Percentiles rank a stretch among this genome's conserved stretches.
phyloP scores from a whole-genome alignment of 345 rosid genomes.

The Hibiscus syriacus region DNA sequence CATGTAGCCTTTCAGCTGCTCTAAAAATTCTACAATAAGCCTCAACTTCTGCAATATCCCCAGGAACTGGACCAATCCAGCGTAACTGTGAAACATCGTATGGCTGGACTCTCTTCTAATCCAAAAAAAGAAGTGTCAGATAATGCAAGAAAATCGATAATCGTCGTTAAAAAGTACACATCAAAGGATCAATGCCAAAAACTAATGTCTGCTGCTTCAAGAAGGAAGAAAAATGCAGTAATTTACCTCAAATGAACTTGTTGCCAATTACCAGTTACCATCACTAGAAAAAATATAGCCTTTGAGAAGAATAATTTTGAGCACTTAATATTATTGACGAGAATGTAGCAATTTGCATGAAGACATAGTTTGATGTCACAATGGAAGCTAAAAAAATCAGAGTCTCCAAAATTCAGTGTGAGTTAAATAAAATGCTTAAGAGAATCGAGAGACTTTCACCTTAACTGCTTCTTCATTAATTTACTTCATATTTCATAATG shows the following conservation, averaged over 20 bases:
- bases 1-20: conserved; percentile 73
- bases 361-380: background rate
- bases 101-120: conserved; percentile 36
- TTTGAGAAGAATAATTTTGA: background rate
- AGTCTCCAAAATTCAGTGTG: background rate
- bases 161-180: background rate
- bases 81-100: conserved; percentile 59
- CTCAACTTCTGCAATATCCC: conserved; percentile 94
- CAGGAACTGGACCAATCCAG: conserved; percentile 93
- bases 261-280: too few relatives aligned
- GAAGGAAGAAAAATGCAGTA: background rate
- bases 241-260: background rate
- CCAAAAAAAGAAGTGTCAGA: conserved; percentile 25
- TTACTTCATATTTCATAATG: background rate
- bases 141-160: background rate
- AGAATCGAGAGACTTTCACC: background rate
- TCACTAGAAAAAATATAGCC: too few relatives aligned
- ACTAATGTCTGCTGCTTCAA: background rate
- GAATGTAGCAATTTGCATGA: background rate
- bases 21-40: conserved; percentile 93
- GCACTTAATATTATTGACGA: too few relatives aligned
- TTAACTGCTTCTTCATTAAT: background rate
- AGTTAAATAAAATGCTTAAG: background rate
- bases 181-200: background rate
- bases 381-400: background rate